Percentiles rank a stretch among this genome's conserved stretches.
Evolutionary conservation across 371 early-diverging fungal species (phyloP).

Genomic region (Phascolomyces articulosus): DNA sequence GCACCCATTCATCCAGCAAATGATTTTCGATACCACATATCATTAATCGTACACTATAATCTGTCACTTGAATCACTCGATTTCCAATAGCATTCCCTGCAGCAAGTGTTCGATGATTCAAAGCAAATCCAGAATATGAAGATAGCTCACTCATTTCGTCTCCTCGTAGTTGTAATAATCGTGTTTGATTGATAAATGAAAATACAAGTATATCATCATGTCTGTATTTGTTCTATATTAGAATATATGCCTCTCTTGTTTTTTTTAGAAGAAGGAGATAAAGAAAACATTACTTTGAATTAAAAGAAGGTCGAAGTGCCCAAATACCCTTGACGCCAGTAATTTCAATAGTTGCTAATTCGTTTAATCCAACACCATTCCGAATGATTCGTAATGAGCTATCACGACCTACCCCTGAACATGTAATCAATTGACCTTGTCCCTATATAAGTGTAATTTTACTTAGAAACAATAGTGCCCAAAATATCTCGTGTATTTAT

Average conservation of each 20-base stretch:
- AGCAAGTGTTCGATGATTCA: constrained; percentile 40
- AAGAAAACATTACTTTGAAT: neutral
- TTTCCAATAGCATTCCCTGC: constrained; percentile 36
- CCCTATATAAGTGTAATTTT: constrained; percentile 26
- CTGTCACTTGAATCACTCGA: constrained; percentile 46
- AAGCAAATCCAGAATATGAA: constrained; percentile 33
- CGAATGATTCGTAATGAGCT: constrained; percentile 84
- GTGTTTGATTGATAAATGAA: constrained; percentile 59
- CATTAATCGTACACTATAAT: constrained; percentile 42
- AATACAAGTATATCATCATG: constrained; percentile 57
- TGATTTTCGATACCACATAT: constrained; percentile 23
- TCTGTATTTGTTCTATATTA: constrained; percentile 12
- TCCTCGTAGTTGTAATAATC: constrained; percentile 33
- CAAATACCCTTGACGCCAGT: constrained; percentile 77
- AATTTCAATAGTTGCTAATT: constrained; percentile 66
- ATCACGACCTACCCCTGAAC: constrained; percentile 80
- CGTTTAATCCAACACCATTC: constrained; percentile 89
- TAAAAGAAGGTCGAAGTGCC: constrained; percentile 59
- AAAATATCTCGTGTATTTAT: too few relatives aligned
- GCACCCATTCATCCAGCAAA: constrained; percentile 59
- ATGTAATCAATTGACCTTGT: constrained; percentile 81
- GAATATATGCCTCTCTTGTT: too few relatives aligned
- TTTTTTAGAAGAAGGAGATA: neutral
- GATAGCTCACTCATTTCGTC: constrained; percentile 35
- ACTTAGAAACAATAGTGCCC: too few relatives aligned